A percentile compares a stretch with the other conserved stretches of the same genome.
These are phyloP conservation scores for Nakaseomyces bracarensis DNA, from an alignment of 1,139 yeast genomes.

Conservation along the genomic window DNA sequence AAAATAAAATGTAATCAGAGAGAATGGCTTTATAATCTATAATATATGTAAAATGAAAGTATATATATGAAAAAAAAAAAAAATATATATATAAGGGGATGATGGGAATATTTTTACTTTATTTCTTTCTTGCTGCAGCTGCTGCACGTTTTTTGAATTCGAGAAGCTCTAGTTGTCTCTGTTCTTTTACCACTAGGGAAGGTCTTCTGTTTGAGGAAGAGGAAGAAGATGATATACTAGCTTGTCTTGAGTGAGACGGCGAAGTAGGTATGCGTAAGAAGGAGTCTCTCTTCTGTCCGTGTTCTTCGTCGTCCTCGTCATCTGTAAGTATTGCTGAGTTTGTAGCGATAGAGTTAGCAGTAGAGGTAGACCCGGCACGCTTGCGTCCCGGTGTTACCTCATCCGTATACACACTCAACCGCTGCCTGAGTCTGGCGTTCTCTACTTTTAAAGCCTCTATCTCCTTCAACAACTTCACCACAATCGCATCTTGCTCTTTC, in stretches of 20 bases:
- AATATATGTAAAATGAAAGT: no score
- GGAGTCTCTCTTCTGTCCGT: slow-evolving; percentile 4
- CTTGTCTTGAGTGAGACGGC: slow-evolving; percentile 4
- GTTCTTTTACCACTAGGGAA: slow-evolving; percentile 3
- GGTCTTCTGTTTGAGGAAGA: slow-evolving; percentile 5
- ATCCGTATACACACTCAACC: neutral
- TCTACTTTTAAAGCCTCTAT: slow-evolving; percentile 46
- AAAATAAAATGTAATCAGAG: no score
- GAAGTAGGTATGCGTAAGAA: slow-evolving; percentile 1
- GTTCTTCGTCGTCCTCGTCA: slow-evolving; percentile 3
- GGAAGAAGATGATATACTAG: slow-evolving; percentile 1
- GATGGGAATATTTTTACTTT: no score
- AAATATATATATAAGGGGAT: neutral
- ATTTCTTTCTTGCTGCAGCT: slow-evolving; percentile 1
- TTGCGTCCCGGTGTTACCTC: neutral
- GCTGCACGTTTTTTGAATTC: slow-evolving; percentile 4
- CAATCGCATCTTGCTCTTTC: slow-evolving; percentile 59
- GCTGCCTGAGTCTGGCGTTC: slow-evolving; percentile 28
- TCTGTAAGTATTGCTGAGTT: slow-evolving; percentile 4
- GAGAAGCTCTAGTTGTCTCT: slow-evolving; percentile 4
- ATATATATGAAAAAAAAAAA: neutral
- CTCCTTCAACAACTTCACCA: slow-evolving; percentile 48
- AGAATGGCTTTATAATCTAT: no score
- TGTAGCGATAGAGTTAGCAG: neutral
- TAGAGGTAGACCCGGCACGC: neutral